Evolutionary conservation across 1,284 basidiomycete genomes (phyloP).

Genomic region (Exobasidium cylindrosporum): DNA sequence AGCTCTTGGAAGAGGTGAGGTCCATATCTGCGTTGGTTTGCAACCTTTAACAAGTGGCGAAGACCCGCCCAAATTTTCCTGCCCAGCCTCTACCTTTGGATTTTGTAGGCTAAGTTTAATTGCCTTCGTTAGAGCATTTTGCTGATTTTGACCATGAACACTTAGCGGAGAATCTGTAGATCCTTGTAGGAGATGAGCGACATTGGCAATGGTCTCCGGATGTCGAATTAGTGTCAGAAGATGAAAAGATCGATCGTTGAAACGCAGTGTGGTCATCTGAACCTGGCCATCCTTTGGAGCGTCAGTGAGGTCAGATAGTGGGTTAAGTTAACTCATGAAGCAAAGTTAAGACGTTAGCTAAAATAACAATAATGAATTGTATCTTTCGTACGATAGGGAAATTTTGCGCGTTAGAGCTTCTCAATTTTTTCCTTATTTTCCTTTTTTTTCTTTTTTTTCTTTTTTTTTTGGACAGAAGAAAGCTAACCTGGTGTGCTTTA

Average conservation of each 20-base stretch:
- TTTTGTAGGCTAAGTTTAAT: not conserved
- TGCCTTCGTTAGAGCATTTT: not conserved
- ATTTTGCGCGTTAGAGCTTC: too few relatives aligned
- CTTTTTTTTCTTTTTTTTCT: not conserved
- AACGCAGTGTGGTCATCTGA: too few relatives aligned
- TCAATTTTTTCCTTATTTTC: too few relatives aligned
- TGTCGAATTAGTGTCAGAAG: slow-evolving; percentile 11
- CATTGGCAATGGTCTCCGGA: slow-evolving; percentile 10
- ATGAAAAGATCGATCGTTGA: too few relatives aligned
- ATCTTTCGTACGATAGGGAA: not conserved
- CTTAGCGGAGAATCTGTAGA: slow-evolving; percentile 8
- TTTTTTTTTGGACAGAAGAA: not conserved
- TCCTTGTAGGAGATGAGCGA: slow-evolving; percentile 6
- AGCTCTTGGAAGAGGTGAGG: slow-evolving; percentile 4
- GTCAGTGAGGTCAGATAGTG: too few relatives aligned
- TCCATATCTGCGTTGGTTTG: not conserved
- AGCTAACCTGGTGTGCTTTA: not conserved
- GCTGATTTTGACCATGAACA: slow-evolving; percentile 4
- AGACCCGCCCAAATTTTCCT: not conserved
- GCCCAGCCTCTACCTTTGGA: not conserved
- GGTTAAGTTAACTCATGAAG: too few relatives aligned
- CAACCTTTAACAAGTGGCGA: not conserved
- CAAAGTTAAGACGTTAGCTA: too few relatives aligned
- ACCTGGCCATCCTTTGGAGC: too few relatives aligned
- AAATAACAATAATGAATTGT: too few relatives aligned